These are phyloP conservation scores for Biscogniauxia sp. DNA, from an alignment of 2,329 filamentous ascomycete species.

Conservation along the genomic window DNA sequence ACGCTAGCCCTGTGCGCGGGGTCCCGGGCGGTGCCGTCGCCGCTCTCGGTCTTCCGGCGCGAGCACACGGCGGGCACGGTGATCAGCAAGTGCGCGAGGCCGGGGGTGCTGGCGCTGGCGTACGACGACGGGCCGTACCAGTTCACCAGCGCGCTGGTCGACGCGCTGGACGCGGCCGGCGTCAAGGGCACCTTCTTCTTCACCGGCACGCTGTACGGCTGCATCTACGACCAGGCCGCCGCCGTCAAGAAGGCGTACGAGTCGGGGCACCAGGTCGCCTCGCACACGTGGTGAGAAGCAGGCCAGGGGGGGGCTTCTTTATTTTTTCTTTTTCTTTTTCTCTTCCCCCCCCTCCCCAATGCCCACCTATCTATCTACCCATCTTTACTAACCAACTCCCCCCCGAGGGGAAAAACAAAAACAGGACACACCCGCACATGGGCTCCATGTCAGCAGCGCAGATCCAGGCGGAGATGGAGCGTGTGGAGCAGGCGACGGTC, in stretches of 20 bases:
- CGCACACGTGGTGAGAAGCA: constrained; percentile 47
- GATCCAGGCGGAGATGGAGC: constrained; percentile 47
- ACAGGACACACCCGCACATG: constrained; percentile 46
- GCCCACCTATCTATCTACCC: too few relatives aligned
- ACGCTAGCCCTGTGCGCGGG: constrained; percentile 28
- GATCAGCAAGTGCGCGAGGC: constrained; percentile 43
- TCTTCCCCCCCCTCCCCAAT: neutral
- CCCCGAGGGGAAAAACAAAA: neutral
- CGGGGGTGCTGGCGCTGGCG: constrained; percentile 48
- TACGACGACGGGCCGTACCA: constrained; percentile 53
- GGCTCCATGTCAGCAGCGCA: constrained; percentile 37
- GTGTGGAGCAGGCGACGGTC: constrained; percentile 49
- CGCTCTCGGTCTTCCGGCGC: constrained; percentile 41
- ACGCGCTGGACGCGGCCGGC: constrained; percentile 45
- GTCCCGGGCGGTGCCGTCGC: constrained; percentile 34
- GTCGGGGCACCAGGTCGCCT: constrained; percentile 52
- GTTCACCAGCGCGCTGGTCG: constrained; percentile 48
- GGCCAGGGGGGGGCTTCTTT: too few relatives aligned
- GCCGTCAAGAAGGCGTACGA: constrained; percentile 53
- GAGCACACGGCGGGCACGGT: constrained; percentile 41
- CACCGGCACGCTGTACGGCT: constrained; percentile 50
- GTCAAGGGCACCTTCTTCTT: constrained; percentile 55
- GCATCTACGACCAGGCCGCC: constrained; percentile 47
- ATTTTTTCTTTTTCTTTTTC: neutral
- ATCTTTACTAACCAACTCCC: too few relatives aligned